Percentiles rank a stretch among this genome's conserved stretches.
phyloP scores from a whole-genome alignment of 1,284 basidiomycete species.

The Abortiporus biennis region DNA sequence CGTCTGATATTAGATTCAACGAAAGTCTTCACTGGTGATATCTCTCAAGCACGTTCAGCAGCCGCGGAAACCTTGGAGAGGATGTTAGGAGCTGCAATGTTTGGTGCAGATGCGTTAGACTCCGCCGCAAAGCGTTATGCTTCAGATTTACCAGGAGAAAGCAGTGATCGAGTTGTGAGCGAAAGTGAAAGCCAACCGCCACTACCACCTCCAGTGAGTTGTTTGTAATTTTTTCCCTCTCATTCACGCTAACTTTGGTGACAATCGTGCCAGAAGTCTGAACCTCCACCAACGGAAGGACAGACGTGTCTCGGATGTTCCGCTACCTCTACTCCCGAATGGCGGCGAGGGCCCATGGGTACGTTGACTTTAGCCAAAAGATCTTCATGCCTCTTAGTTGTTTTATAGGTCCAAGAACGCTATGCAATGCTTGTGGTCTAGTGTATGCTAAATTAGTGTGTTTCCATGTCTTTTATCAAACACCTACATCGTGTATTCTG shows the following conservation, averaged over 20 bases:
- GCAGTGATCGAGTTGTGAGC: conserved; percentile 5
- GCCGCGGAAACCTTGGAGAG: conserved; percentile 36
- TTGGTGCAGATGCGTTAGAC: conserved; percentile 47
- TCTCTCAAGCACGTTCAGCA: conserved; percentile 4
- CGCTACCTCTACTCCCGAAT: conserved; percentile 81
- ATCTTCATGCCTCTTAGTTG: conserved; percentile 2
- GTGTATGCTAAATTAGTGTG: conserved; percentile 74
- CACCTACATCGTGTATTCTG: not conserved
- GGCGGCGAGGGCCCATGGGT: conserved; percentile 77
- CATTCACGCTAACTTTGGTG: conserved; percentile 9
- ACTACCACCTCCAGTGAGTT: not conserved
- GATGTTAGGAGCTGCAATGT: conserved; percentile 43
- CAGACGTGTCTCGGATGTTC: conserved; percentile 73
- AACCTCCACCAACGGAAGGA: conserved; percentile 42
- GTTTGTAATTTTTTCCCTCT: conserved; percentile 11
- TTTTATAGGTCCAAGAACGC: conserved; percentile 55
- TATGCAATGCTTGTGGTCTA: conserved; percentile 74
- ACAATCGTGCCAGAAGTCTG: conserved; percentile 32
- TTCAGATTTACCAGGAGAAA: conserved; percentile 14
- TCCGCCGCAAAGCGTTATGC: conserved; percentile 23
- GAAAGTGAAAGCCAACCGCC: not conserved
- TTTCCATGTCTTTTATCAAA: conserved; percentile 7
- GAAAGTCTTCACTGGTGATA: conserved; percentile 20
- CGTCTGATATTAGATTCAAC: conserved; percentile 35
- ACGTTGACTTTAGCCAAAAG: conserved; percentile 19